These are phyloP conservation scores for Mediolabrus comicus DNA, from an alignment of 108 stramenopile genomes.

Conservation along the genomic window DNA sequence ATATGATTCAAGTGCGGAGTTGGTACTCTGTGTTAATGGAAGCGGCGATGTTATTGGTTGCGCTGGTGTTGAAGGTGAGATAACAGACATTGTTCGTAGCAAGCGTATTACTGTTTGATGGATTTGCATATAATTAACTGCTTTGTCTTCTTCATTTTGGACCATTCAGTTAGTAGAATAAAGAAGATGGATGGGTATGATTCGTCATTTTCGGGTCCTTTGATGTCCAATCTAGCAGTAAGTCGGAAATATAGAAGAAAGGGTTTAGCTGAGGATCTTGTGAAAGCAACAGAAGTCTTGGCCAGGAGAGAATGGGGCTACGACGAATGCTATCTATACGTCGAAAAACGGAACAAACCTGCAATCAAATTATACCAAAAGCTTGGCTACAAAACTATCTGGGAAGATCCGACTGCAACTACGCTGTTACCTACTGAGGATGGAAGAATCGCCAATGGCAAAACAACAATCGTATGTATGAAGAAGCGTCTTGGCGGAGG, in stretches of 20 bases:
- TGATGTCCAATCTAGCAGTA: slow-evolving; percentile 83
- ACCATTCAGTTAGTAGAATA: slow-evolving; percentile 17
- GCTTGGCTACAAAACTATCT: slow-evolving; percentile 64
- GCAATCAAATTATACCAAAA: slow-evolving; percentile 77
- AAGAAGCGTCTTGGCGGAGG: slow-evolving; percentile 53
- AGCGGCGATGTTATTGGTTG: slow-evolving; percentile 57
- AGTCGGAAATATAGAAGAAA: slow-evolving; percentile 55
- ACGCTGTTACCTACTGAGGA: slow-evolving; percentile 63
- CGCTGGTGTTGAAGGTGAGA: slow-evolving; percentile 69
- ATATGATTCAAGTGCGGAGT: slow-evolving; percentile 26
- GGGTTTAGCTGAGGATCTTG: slow-evolving; percentile 74
- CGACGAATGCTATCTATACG: slow-evolving; percentile 73
- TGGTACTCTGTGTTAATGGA: slow-evolving; percentile 23
- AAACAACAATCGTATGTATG: slow-evolving; percentile 80
- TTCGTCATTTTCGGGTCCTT: slow-evolving; percentile 35
- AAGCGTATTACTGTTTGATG: not conserved
- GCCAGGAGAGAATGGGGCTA: slow-evolving; percentile 68
- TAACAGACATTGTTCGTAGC: slow-evolving; percentile 12
- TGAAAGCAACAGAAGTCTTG: slow-evolving; percentile 60
- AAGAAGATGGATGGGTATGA: slow-evolving; percentile 40
- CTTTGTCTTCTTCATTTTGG: not conserved
- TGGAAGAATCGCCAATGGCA: slow-evolving; percentile 49
- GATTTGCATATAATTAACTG: too few relatives aligned
- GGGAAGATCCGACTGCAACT: slow-evolving; percentile 67
- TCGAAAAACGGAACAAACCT: slow-evolving; percentile 69